Percentiles rank a stretch among this genome's conserved stretches.
These are phyloP conservation scores for Talaromyces nanjingensis DNA, from an alignment of 495 filamentous ascomycete species.

Conservation along the genomic window DNA sequence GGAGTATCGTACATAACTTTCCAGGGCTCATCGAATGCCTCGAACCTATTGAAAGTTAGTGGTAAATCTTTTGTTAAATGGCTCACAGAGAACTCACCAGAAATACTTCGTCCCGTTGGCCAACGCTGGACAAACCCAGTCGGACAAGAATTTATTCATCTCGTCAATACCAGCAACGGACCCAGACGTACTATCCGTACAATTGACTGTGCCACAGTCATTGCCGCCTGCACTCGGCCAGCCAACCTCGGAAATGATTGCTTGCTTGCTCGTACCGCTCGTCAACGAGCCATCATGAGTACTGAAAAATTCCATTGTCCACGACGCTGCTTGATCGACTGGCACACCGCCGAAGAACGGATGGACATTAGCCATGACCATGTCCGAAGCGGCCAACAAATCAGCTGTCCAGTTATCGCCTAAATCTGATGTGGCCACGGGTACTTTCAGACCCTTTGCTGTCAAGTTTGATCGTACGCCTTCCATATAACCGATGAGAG, in stretches of 20 bases:
- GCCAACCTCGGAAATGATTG: slow-evolving; percentile 82
- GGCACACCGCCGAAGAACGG: slow-evolving; percentile 88
- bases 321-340: slow-evolving; percentile 60
- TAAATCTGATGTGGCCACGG: slow-evolving; percentile 83
- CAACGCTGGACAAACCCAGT: slow-evolving; percentile 77
- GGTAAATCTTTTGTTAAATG: slow-evolving; percentile 6
- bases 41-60: slow-evolving; percentile 50
- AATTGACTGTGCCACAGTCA: slow-evolving; percentile 57
- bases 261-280: slow-evolving; percentile 47
- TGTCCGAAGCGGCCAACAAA: slow-evolving; percentile 64
- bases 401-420: slow-evolving; percentile 76
- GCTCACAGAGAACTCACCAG: slow-evolving; percentile 50
- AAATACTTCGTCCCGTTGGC: slow-evolving; percentile 84
- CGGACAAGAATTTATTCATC: slow-evolving; percentile 80
- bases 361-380: slow-evolving; percentile 95
- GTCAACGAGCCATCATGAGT: slow-evolving; percentile 54
- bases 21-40: slow-evolving; percentile 95
- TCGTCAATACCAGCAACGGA: slow-evolving; percentile 73
- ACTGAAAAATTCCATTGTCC: slow-evolving; percentile 82
- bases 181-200: slow-evolving; percentile 46
- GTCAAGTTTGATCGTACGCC: slow-evolving; percentile 68
- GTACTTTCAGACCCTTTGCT: slow-evolving; percentile 54
- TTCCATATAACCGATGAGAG: slow-evolving; percentile 58
- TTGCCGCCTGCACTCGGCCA: slow-evolving; percentile 87
- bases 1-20: slow-evolving; percentile 65